phyloP scores from a whole-genome alignment of 176 grass and related monocot genomes.

The Eleusine indica region DNA sequence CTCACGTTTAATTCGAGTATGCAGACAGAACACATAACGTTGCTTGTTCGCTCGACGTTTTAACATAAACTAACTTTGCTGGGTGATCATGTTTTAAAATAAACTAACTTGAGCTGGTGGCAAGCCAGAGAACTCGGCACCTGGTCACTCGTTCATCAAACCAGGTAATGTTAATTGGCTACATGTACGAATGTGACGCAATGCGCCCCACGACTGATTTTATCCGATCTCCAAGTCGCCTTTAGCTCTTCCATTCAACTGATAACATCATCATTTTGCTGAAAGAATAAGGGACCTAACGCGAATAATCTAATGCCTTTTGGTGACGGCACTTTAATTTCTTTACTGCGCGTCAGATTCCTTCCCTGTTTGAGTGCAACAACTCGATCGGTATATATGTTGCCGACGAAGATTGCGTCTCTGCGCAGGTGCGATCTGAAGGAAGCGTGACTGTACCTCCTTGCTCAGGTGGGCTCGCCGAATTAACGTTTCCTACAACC shows the following conservation, averaged over 20 bases:
- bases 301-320: background rate
- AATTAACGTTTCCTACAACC: background rate
- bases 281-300: background rate
- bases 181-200: background rate
- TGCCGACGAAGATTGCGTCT: background rate
- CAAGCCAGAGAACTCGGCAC: background rate
- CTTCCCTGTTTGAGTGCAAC: background rate
- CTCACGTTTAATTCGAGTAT: background rate
- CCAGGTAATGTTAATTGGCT: background rate
- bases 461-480: background rate
- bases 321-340: background rate
- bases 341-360: background rate
- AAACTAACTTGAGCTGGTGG: background rate
- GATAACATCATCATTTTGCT: background rate
- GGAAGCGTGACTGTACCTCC: background rate
- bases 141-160: conserved; percentile 25
- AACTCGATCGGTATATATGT: background rate
- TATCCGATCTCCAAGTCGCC: background rate
- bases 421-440: background rate
- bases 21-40: background rate
- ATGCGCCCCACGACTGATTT: background rate
- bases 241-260: background rate
- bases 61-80: background rate
- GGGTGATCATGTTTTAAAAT: background rate
- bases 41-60: background rate